phyloP scores from a whole-genome alignment of 208 protist genomes.

The Leishmania guyanensis region DNA sequence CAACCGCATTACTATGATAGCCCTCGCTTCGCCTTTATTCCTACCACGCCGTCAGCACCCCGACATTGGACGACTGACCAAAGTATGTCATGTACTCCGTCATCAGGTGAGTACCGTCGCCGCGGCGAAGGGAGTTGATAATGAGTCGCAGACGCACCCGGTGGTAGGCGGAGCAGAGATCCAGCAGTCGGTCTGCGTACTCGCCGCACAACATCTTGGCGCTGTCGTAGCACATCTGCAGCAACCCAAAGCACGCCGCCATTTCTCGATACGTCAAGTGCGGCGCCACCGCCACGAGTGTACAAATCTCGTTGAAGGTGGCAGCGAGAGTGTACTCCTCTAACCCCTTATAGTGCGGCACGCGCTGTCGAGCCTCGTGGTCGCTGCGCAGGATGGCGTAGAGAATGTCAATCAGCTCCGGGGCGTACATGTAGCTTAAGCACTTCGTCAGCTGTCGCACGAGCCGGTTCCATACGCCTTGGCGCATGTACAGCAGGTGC shows the following conservation, averaged over 20 bases:
- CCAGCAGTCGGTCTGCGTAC: constrained; percentile 54
- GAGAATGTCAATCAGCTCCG: constrained; percentile 59
- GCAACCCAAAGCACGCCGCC: constrained; percentile 52
- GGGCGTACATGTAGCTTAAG: constrained; percentile 55
- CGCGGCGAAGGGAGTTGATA: constrained; percentile 41
- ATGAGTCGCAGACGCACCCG: constrained; percentile 85
- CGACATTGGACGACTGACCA: constrained; percentile 46
- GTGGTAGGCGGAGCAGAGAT: constrained; percentile 86
- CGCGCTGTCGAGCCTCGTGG: constrained; percentile 18
- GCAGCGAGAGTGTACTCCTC: constrained; percentile 32
- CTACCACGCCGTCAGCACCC: constrained; percentile 29
- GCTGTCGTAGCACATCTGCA: constrained; percentile 55
- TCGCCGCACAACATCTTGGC: constrained; percentile 42
- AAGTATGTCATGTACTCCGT: constrained; percentile 69
- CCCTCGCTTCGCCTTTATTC: background rate
- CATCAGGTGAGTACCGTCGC: constrained; percentile 43
- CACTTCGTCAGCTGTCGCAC: constrained; percentile 61
- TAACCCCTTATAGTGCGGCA: constrained; percentile 37
- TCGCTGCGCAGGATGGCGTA: constrained; percentile 51
- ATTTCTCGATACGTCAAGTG: constrained; percentile 50
- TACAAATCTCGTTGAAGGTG: constrained; percentile 68
- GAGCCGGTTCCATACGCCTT: constrained; percentile 59
- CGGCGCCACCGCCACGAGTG: constrained; percentile 54
- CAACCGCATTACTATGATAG: background rate
- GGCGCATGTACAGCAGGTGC: constrained; percentile 49